Conservation (phyloP, 106 monocot genomes). For the Chionographis japonica region DNA sequence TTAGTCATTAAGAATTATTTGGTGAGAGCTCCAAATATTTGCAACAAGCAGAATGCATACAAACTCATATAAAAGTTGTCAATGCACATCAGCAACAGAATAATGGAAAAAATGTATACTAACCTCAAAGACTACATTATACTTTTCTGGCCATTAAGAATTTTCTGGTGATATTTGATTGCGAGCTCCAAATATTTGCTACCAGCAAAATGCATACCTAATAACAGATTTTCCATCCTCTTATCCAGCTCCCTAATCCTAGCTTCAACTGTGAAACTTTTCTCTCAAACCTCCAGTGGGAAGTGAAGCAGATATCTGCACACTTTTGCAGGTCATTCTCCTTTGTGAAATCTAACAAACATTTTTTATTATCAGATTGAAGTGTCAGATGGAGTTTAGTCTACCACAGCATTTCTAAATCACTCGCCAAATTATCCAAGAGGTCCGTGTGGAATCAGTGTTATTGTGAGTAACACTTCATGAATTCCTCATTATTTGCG, state of each 20-base stretch:
- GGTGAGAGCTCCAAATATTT: too few species aligned
- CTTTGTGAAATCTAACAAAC: constrained; percentile 86
- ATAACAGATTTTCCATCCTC: constrained; percentile 49
- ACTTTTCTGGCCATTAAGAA: constrained; percentile 72
- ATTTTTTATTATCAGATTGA: constrained; percentile 55
- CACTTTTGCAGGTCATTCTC: constrained; percentile 64
- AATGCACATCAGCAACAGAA: not conserved
- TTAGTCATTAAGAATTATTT: too few species aligned
- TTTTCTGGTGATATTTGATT: constrained; percentile 56
- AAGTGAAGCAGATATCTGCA: constrained; percentile 51
- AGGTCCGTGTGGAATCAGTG: constrained; percentile 67
- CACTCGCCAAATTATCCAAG: constrained; percentile 60
- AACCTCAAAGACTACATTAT: constrained; percentile 93
- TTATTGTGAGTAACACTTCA: constrained; percentile 59
- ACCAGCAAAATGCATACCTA: constrained; percentile 30
- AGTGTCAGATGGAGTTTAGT: constrained; percentile 60
- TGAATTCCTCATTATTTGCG: constrained; percentile 68
- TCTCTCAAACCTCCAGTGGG: constrained; percentile 77
- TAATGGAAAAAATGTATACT: constrained; percentile 1
- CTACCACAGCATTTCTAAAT: constrained; percentile 60
- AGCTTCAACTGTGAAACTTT: constrained; percentile 85
- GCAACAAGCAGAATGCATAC: too few species aligned
- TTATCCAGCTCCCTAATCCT: constrained; percentile 66
- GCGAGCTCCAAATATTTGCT: constrained; percentile 50
- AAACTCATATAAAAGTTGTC: not conserved